These are phyloP conservation scores for Leccinum broughii DNA, from an alignment of 768 basidiomycete genomes.

Conservation along the genomic window DNA sequence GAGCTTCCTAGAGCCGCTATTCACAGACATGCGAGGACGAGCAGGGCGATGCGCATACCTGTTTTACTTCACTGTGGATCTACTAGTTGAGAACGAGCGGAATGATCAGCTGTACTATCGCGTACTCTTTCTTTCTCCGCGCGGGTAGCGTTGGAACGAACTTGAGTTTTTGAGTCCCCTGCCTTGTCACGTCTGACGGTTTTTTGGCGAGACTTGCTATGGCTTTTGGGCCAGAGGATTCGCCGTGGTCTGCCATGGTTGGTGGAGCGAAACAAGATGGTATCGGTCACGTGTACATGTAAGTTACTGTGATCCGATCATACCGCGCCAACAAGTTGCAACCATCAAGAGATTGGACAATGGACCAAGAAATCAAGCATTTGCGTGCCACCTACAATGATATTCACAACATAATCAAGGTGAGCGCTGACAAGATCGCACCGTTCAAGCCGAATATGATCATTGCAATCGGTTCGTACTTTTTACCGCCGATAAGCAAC, in stretches of 20 bases:
- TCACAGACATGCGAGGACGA: conserved; percentile 1
- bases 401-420: conserved; percentile 84
- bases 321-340: neutral
- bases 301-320: neutral
- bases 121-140: conserved; percentile 81
- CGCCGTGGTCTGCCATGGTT: conserved; percentile 19
- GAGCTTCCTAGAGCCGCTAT: conserved; percentile 46
- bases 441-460: conserved; percentile 86
- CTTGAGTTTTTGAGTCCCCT: conserved; percentile 75
- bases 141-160: conserved; percentile 76
- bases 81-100: conserved; percentile 15
- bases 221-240: conserved; percentile 50
- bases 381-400: conserved; percentile 85
- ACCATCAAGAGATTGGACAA: conserved; percentile 6
- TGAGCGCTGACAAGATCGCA: conserved; percentile 64
- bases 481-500: neutral
- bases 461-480: conserved; percentile 71
- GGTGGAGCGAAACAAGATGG: neutral
- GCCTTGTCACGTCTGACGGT: conserved; percentile 67
- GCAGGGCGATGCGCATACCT: conserved; percentile 42
- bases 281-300: conserved; percentile 20
- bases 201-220: conserved; percentile 77
- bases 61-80: conserved; percentile 57
- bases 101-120: conserved; percentile 21
- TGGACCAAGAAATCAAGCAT: conserved; percentile 53